Base-by-base conservation (phyloP, 108 stramenopile species). In the Nitzschia palea region DNA sequence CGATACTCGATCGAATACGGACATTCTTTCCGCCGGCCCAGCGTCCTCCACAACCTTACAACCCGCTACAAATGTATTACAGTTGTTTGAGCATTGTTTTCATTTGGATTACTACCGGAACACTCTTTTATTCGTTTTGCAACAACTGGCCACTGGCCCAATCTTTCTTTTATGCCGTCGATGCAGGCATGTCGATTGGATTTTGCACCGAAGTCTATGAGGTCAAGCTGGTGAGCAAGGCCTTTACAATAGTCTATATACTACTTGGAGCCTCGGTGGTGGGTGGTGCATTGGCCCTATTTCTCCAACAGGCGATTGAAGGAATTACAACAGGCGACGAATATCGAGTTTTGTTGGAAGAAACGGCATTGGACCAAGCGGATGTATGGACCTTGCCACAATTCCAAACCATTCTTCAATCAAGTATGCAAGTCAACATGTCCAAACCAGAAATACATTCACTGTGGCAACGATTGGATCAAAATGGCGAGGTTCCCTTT, bases 121-220 rank as follows among this genome's bases (percentile, higher is more conserved):
- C 87, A 0, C 42, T 86, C 10, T 88, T 88, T 62, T 88, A 88
- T 76, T 84, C 84, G 20, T 67, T 55, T 59, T 80, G 70, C 73
- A 80, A 88, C 55, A 35, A 76, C 12, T 88, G 87, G 87, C 87
- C 87, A 2, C 20, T 88, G 23, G 62, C 84, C 6, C 83, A 84
- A 66, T 71, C 80, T 4, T 88, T 88, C 42, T 88, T 88, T 55
- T 88, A 86, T 68, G 84, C 87, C 4, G 87, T 88, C 2, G 87
- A 88, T 70, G 87, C 87, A 2, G 87, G 87, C 9, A 88, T 88
- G 87, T 82, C 80, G n/a, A 88, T 88, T 48, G 87, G 87, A 42
- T 88, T 88, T 60, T 88, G 87, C 62, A 88, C 87, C 26, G 77
- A 88, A 50, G 87, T 88, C 17, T 48, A 26, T 1, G 87, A 88